A percentile compares a stretch with the other conserved stretches of the same genome.
Conservation (phyloP, 371 early-diverging fungal species). For the Coemansia sp. region DNA sequence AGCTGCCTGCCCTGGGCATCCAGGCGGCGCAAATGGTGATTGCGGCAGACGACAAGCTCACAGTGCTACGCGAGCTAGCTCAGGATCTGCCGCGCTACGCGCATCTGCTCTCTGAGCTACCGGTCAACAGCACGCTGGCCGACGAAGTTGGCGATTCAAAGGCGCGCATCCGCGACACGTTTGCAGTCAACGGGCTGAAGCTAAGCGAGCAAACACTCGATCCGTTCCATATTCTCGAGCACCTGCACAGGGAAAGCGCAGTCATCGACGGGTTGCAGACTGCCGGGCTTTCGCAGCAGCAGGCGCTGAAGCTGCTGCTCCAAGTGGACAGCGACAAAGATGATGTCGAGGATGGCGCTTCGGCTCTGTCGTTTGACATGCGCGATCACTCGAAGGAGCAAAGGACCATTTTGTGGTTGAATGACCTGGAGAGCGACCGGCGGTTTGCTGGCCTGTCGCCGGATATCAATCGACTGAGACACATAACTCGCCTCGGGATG, state of each 20-base stretch:
- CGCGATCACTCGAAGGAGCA: constrained; percentile 61
- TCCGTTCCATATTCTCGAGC: constrained; percentile 48
- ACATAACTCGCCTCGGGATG: constrained; percentile 67
- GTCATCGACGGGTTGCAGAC: constrained; percentile 54
- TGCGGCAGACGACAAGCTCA: constrained; percentile 57
- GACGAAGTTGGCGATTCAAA: constrained; percentile 2
- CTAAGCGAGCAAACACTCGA: constrained; percentile 28
- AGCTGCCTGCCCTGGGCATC: constrained; percentile 61
- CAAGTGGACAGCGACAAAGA: not conserved
- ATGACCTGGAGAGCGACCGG: constrained; percentile 83
- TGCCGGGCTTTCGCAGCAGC: constrained; percentile 58
- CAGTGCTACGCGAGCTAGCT: constrained; percentile 61
- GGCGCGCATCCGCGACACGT: not conserved
- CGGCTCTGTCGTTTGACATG: constrained; percentile 65
- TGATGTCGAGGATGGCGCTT: constrained; percentile 4
- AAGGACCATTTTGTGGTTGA: constrained; percentile 75
- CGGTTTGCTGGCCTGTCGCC: constrained; percentile 72
- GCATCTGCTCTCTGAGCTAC: constrained; percentile 60
- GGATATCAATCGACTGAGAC: constrained; percentile 57
- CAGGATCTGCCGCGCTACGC: constrained; percentile 89
- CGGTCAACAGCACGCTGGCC: constrained; percentile 34
- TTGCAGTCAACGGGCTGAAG: constrained; percentile 44
- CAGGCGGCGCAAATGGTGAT: constrained; percentile 70
- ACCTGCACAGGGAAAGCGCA: constrained; percentile 53
- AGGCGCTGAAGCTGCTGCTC: constrained; percentile 68